Base-by-base conservation (phyloP, 2,329 filamentous ascomycete species). In the Xylaria hypoxylon region DNA sequence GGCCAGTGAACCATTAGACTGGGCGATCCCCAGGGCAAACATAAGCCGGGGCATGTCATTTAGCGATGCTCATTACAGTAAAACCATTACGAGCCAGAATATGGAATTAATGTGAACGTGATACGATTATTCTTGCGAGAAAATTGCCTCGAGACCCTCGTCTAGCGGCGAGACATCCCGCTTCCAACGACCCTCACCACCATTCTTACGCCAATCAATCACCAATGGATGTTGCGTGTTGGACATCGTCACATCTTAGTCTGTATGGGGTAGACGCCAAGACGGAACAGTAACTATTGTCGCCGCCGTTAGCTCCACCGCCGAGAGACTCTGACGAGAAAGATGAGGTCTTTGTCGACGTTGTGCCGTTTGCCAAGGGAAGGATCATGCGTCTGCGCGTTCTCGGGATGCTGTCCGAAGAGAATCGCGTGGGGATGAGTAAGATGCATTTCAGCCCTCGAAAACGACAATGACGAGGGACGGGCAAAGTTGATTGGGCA, bases 221-320 rank as follows among this genome's bases (percentile, higher is more conserved):
- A 51, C 63, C 59, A 63, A 66, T 66, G 22, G 51, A 47, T 31
- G 47, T 58, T 0, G 26, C 42, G 6, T 17, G 33, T 50, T 28
- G 26, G 45, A 40, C 31, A 17, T 52, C 48, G 24, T 45, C 38
- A 40, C 31, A 17, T 52, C 48, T 31, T 45, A 56, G 55, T 47
- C 47, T 31, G 63, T 45, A 64, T 58, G 59, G 67, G 59, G 40
- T 60, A 58, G 6, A n/a, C 45, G 74, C 74, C 74, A 75, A 75
- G 74, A 64, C 74, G 74, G 74, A 74, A 59, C 33, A 47, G 53
- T 71, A 63, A 70, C 58, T 67, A n/a, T 59, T 51, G 42, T 69
- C 59, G 70, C 72, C 73, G 73, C 67, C 28, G 68, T 24, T 58
- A 64, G 44, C 62, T 60, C 67, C 67, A 60, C 62, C 40, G 51